Percentiles rank a stretch among this genome's conserved stretches.
Evolutionary conservation across 2,329 filamentous ascomycete species (phyloP).

Genomic region (Diaporthe citriasiana): DNA sequence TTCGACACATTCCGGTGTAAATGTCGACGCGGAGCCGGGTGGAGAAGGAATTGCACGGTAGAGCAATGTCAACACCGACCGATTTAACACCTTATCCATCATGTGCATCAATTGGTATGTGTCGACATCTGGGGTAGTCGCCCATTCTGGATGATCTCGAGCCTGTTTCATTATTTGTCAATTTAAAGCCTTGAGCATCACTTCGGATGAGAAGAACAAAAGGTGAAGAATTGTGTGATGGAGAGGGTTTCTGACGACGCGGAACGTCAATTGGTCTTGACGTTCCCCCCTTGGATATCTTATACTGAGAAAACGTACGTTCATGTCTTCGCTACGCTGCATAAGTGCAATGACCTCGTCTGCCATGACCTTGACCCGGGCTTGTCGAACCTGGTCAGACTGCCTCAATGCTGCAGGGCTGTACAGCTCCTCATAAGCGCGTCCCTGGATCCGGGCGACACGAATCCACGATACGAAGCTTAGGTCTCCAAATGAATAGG

Average conservation of each 20-base stretch:
- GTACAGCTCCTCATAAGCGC: constrained; percentile 21
- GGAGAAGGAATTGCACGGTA: constrained; percentile 21
- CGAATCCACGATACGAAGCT: constrained; percentile 15
- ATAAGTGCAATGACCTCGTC: constrained; percentile 4
- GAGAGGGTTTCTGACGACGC: background rate
- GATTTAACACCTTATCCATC: constrained; percentile 8
- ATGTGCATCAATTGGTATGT: constrained; percentile 18
- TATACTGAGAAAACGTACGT: background rate
- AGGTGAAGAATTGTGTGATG: too few species aligned
- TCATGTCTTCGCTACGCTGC: background rate
- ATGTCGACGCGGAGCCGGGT: background rate
- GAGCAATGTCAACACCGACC: background rate
- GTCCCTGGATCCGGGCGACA: constrained; percentile 21
- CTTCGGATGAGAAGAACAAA: background rate
- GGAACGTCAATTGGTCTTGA: background rate
- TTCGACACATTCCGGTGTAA: constrained; percentile 11
- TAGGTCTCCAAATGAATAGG: background rate
- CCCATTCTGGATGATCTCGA: constrained; percentile 7
- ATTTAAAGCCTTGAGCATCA: rapidly evolving
- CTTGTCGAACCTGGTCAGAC: constrained; percentile 5
- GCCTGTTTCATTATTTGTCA: background rate
- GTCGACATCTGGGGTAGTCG: background rate
- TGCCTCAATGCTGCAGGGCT: background rate
- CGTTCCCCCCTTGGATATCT: background rate
- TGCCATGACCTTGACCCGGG: constrained; percentile 22